Base-by-base conservation (phyloP, 208 protist genomes). In the Trypanosomatidae sp. region DNA sequence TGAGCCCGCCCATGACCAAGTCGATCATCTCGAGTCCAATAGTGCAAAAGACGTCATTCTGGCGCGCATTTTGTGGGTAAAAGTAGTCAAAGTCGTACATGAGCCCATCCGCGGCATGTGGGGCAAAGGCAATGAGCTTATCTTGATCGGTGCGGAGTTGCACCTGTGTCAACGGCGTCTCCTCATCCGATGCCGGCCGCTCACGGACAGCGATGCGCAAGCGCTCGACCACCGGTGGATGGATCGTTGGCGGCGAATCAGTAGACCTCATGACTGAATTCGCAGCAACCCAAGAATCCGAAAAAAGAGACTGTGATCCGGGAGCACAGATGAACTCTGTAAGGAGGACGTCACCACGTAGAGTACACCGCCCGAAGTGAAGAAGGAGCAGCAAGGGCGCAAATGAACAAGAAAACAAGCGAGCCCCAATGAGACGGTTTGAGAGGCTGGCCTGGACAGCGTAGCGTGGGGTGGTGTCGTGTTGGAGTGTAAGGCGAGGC, bases 31-130 rank as follows among this genome's bases (percentile, higher is more conserved):
- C 87, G 52, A 83, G 59, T 2, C 93, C 93, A 49, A 97, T 93
- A 17, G 90, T 94, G 50, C 76, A 69, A 71, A 90, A 89, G 13
- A 97, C 64, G 56, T 95, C 89, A 10, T 90, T 75, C 68, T 95
- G 91, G 9, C 84, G 86, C n/a, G 91, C 74, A 39, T 88, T 83
- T 55, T 85, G 79, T 3, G 93, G 88, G 71, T 92, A 96, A 71
- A 88, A 95, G 78, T 95, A 97, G 77, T 97, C 93, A 55, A 92
- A 96, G 83, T 96, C 83, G 74, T 96, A 97, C 88, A 95, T 89
- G 43, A 96, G 82, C 36, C 91, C 93, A 67, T 92, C 82, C 10
- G 67, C 52, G 28, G 81, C 66, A 41, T 76, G 72, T 4, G 90
- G 90, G 0, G 88, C 76, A 65, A 94, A 95, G 53, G 92, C 91